Percentiles rank a stretch among this genome's conserved stretches.
Conservation (phyloP, 2,329 filamentous ascomycete genomes). For the Clonostachys chloroleuca region DNA sequence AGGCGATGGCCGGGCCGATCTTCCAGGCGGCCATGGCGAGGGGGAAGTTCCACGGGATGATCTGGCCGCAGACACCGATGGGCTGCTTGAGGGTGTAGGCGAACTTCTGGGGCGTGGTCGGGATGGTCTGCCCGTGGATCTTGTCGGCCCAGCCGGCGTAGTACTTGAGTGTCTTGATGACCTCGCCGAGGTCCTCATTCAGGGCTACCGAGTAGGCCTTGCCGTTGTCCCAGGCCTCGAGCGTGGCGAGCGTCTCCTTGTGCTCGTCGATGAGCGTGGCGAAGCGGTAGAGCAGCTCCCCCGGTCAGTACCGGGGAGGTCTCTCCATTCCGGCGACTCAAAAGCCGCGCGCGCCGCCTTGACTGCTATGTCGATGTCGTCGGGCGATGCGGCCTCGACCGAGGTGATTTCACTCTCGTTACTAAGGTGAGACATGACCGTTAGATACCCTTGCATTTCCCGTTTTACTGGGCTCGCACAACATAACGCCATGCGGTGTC, state of each 20-base stretch:
- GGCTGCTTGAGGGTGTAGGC: slow-evolving; percentile 67
- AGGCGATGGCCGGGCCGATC: slow-evolving; percentile 59
- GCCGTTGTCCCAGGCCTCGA: slow-evolving; percentile 73
- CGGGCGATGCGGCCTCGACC: slow-evolving; percentile 7
- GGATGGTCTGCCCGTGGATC: slow-evolving; percentile 66
- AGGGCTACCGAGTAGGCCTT: slow-evolving; percentile 59
- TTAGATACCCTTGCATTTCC: slow-evolving; percentile 21
- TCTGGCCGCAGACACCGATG: slow-evolving; percentile 62
- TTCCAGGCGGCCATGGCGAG: slow-evolving; percentile 70
- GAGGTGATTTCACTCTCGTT: slow-evolving; percentile 8
- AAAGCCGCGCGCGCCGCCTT: slow-evolving; percentile 56
- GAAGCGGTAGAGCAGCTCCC: slow-evolving; percentile 63
- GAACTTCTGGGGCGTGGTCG: slow-evolving; percentile 56
- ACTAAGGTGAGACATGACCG: not conserved
- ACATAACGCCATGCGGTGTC: too few relatives aligned
- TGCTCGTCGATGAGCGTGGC: slow-evolving; percentile 65
- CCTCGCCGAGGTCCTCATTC: slow-evolving; percentile 48
- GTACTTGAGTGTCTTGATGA: slow-evolving; percentile 45
- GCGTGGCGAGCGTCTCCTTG: slow-evolving; percentile 34
- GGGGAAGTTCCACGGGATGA: slow-evolving; percentile 73
- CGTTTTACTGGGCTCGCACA: too few relatives aligned
- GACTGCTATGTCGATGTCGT: slow-evolving; percentile 12
- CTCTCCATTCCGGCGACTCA: slow-evolving; percentile 60
- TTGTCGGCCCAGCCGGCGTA: slow-evolving; percentile 71
- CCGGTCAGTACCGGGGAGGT: slow-evolving; percentile 61